Conservation (phyloP, 345 rosid genomes). For the Euphorbia tirucalli region DNA sequence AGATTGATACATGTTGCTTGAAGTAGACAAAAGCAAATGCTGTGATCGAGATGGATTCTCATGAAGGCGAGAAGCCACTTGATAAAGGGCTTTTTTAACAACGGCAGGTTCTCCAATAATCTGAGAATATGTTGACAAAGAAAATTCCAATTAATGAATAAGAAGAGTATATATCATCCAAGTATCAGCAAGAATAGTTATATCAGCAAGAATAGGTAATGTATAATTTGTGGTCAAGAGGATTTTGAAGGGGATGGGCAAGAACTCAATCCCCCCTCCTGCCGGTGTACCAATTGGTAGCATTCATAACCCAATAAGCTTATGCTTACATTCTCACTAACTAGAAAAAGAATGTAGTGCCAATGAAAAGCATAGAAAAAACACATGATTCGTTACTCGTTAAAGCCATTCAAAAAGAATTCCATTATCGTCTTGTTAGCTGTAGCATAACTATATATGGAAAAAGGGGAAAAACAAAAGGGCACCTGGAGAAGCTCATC, state of each 20-base stretch:
- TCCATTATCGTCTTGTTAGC: no score
- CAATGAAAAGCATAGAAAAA: not conserved
- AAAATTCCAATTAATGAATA: not conserved
- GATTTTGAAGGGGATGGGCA: no score
- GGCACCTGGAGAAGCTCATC: constrained; percentile 34
- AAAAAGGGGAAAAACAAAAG: not conserved
- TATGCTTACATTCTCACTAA: not conserved
- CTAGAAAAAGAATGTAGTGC: not conserved
- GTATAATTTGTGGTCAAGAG: no score
- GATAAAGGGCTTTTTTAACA: constrained; percentile 32
- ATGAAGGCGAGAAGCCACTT: constrained; percentile 33
- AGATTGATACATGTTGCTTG: constrained; percentile 25
- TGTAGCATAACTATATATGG: no score
- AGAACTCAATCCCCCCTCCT: no score
- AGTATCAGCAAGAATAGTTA: no score
- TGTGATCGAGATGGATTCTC: constrained; percentile 37
- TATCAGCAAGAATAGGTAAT: no score
- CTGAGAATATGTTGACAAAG: constrained; percentile 3
- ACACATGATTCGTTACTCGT: no score
- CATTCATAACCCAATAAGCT: not conserved
- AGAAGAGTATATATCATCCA: not conserved
- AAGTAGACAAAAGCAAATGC: constrained; percentile 31
- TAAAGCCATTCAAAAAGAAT: no score
- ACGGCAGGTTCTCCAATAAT: constrained; percentile 30
- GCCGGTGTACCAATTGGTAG: no score